A percentile compares a stretch with the other conserved stretches of the same genome.
Conservation (phyloP, 2,329 filamentous ascomycete species). For the Aspergillus terreus region DNA sequence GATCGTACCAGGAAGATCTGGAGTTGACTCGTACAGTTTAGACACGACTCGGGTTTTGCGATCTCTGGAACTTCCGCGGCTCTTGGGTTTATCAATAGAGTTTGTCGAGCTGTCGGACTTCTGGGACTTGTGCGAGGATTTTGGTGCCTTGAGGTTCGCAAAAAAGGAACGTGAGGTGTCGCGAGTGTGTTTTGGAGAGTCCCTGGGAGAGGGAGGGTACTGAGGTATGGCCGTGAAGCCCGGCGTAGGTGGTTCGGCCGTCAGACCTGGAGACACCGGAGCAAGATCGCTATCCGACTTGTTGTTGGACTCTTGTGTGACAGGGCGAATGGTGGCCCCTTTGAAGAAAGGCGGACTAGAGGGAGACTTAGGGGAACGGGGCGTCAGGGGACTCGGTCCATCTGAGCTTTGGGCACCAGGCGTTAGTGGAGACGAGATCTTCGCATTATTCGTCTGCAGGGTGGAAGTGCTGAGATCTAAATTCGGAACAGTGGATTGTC, state of each 20-base stretch:
- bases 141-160: slow-evolving; percentile 45
- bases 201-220: slow-evolving; percentile 41
- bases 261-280: slow-evolving; percentile 24
- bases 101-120: slow-evolving; percentile 38
- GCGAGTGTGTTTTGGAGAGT: slow-evolving; percentile 39
- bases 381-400: slow-evolving; percentile 32
- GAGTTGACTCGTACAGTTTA: slow-evolving; percentile 39
- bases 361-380: slow-evolving; percentile 35
- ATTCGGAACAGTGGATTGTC: slow-evolving; percentile 34
- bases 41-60: slow-evolving; percentile 33
- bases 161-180: slow-evolving; percentile 47
- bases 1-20: slow-evolving; percentile 36
- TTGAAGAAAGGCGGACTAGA: slow-evolving; percentile 36
- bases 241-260: slow-evolving; percentile 34
- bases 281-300: slow-evolving; percentile 25
- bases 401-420: slow-evolving; percentile 35
- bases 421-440: slow-evolving; percentile 30
- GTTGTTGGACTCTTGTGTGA: slow-evolving; percentile 34
- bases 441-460: slow-evolving; percentile 23
- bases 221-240: slow-evolving; percentile 44
- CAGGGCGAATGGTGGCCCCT: slow-evolving; percentile 39
- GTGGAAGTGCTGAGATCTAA: slow-evolving; percentile 35
- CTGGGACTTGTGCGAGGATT: slow-evolving; percentile 41
- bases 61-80: slow-evolving; percentile 43
- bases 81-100: slow-evolving; percentile 36